These are phyloP conservation scores for Populus trichocarpa DNA, from an alignment of 441 rosid species.

Conservation along the genomic window DNA sequence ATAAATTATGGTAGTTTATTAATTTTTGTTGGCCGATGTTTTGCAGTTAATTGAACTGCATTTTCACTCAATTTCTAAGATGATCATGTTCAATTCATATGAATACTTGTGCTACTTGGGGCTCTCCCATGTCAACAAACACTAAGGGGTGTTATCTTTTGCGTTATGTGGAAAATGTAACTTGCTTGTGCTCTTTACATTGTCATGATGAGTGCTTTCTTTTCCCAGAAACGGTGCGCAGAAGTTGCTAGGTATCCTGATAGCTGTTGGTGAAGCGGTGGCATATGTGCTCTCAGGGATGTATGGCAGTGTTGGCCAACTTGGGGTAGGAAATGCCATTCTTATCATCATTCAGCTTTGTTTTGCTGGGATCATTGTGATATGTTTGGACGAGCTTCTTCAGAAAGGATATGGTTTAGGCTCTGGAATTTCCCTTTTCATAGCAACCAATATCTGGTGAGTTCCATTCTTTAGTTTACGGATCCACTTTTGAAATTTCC, in stretches of 20 bases:
- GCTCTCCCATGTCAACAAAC: not conserved
- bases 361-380: slow-evolving; percentile 89
- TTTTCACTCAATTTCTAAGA: not conserved
- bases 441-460: slow-evolving; percentile 92
- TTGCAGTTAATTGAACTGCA: not conserved
- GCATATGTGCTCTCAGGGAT: slow-evolving; percentile 92
- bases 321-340: slow-evolving; percentile 92
- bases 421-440: slow-evolving; percentile 94
- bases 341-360: slow-evolving; percentile 85
- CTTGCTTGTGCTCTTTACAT: not conserved
- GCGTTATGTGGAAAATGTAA: not conserved
- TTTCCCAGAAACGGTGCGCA: slow-evolving; percentile 70
- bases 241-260: slow-evolving; percentile 76
- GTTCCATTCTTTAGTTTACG: slow-evolving; percentile 10
- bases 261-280: slow-evolving; percentile 90
- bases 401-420: slow-evolving; percentile 93
- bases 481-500: not conserved
- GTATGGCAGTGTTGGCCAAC: slow-evolving; percentile 85
- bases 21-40: no score
- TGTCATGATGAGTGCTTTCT: not conserved
- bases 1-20: not conserved
- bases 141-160: not conserved
- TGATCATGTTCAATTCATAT: not conserved
- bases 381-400: slow-evolving; percentile 90
- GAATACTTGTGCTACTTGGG: not conserved